Base-by-base conservation (phyloP, 352 stramenopile genomes). In the Phytophthora colocasiae region DNA sequence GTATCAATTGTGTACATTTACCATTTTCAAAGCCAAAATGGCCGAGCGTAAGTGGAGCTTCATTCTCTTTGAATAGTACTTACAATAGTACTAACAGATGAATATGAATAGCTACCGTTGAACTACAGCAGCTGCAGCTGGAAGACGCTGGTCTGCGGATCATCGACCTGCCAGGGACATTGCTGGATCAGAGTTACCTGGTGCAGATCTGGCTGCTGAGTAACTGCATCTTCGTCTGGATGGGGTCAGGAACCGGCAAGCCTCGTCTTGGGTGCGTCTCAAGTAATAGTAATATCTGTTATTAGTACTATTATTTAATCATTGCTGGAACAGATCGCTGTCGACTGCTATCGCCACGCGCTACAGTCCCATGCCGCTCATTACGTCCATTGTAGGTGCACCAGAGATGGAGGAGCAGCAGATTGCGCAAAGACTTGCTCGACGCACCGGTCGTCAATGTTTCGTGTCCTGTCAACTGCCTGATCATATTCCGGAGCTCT, bases 381-480 rank as follows among this genome's bases (percentile, higher is more conserved):
- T 90, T 52, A 92, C 81, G 53, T 81, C 84, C n/a, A 68, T 95
- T 38, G 74, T 92, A 41, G 87, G 85, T 6, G 62, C 73, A 2
- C 77, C 81, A 0, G 83, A 92, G 67, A 87, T 90, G 73, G 79
- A 90, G 49, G 87, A 93, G 58, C 83, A 92, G 60, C 87, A 95
- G 66, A 91, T 95, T 58, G 87, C 83, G 11, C 87, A 95, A 61
- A 71, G 85, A 34, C 72, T 95, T 14, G 83, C 85, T 44, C 67
- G 77, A 19, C 79, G 83, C 32, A 90, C 87, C 6, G 77, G 74
- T 1, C 75, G 77, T 1, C 87, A 93, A 65, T 92, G 85, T 38
- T 95, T 95, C 45, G 85, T 95, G 55, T 93, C 83, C 14, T 95
- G 87, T 41, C 83, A 92, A 53, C 40, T 95, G 39, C 85, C 87